Evolutionary conservation across 306 rosid species (phyloP), one percentile per base, ranked within the genome.

Genomic region (Quercus cerris): DNA sequence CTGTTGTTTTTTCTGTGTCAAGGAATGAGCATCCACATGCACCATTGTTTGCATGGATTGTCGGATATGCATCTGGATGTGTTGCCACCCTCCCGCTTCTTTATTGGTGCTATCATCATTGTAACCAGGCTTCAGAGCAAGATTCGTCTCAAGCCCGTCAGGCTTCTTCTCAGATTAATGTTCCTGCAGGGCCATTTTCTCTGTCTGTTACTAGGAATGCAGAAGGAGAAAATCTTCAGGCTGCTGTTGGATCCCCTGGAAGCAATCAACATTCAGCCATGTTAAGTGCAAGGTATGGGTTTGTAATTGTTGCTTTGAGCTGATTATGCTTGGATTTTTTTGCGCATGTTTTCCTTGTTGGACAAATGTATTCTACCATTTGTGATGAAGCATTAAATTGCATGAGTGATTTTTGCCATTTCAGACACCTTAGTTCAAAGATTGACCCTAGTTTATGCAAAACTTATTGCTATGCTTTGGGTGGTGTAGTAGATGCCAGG

Each of bases 61-160:
- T 95, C 49, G 97, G 99, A n/a, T 93, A 93, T 85, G 97, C 98
- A 74, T 84, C 89, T 72, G 99, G 99, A 73, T 91, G 99, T 83
- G 86, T 86, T 90, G 96, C 97, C 74, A 95, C 89, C 46, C 90
- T 93, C 67, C 99, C 99, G 83, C 89, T 95, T 78, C 95, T 95
- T 68, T 93, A 84, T 78, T 95, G 99, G 99, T 90, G 98, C 77
- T 95, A 93, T 85, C 84, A 81, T 80, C 91, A 91, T 80, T 90
- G 87, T 81, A 91, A 84, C 82, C 98, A 85, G 84, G 70, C 54
- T 79, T 81, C 91, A 78, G 99, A 89, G 70, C 98, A 88, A 81
- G 94, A 89, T 55, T 74, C 87, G 59, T 22, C 89, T 73, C 99
- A 91, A 75, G 44, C 91, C 22, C 92, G 88, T 68, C 99, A 89